phyloP scores from a whole-genome alignment of 352 stramenopile species.

The Phytophthora lateralis region DNA sequence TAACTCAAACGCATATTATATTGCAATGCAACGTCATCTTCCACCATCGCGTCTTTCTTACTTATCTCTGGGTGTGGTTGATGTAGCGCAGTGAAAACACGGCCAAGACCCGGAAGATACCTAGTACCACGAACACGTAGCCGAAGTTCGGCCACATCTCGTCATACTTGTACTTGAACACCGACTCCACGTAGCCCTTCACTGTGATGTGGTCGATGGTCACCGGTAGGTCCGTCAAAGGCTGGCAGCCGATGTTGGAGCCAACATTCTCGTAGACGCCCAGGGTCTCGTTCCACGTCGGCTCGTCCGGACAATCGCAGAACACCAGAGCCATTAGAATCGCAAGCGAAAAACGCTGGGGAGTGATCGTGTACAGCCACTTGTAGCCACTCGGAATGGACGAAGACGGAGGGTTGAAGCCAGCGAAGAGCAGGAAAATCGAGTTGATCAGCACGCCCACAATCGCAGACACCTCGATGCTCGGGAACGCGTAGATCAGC shows the following conservation, averaged over 20 bases:
- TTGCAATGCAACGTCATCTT: background rate
- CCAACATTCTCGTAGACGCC: constrained; percentile 20
- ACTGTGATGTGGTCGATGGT: constrained; percentile 23
- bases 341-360: constrained; percentile 36
- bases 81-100: constrained; percentile 44
- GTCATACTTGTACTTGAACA: constrained; percentile 37
- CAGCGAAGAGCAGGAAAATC: constrained; percentile 47
- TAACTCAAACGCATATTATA: background rate
- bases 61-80: constrained; percentile 52
- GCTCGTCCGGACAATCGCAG: constrained; percentile 29
- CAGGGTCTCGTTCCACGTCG: constrained; percentile 24
- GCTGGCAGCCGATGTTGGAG: constrained; percentile 6
- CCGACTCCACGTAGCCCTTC: constrained; percentile 32
- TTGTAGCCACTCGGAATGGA: constrained; percentile 42
- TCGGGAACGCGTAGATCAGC: constrained; percentile 42
- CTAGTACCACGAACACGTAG: constrained; percentile 33
- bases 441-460: constrained; percentile 45
- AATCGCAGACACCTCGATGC: constrained; percentile 42
- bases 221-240: constrained; percentile 5
- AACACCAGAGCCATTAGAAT: constrained; percentile 42
- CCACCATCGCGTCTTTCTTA: background rate
- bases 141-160: constrained; percentile 39
- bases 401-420: constrained; percentile 42
- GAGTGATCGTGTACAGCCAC: constrained; percentile 52
- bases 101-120: constrained; percentile 33